Conservation (phyloP, 192 early-diverging fungal genomes). For the Umbelopsis vinacea region DNA sequence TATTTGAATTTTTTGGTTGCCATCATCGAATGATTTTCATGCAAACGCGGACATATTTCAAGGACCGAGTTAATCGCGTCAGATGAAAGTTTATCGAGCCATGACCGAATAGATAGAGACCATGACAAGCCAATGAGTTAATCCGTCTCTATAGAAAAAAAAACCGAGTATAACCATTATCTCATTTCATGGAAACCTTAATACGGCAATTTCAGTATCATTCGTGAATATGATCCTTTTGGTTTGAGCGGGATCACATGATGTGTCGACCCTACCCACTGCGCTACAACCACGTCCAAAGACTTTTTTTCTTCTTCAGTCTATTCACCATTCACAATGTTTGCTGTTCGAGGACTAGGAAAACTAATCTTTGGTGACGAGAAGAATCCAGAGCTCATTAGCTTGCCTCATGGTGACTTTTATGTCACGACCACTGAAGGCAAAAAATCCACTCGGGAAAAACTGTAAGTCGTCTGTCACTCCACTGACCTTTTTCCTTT, state of each 20-base stretch:
- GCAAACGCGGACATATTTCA: neutral
- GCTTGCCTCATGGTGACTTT: slow-evolving; percentile 56
- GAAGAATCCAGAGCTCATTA: slow-evolving; percentile 47
- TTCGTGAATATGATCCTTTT: too few species aligned
- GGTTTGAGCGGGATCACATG: neutral
- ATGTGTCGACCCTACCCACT: neutral
- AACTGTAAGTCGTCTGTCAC: slow-evolving; percentile 17
- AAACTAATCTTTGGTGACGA: slow-evolving; percentile 60
- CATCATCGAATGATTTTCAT: neutral
- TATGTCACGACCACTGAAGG: slow-evolving; percentile 49
- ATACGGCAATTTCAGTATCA: too few species aligned
- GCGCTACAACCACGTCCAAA: neutral
- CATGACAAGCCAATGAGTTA: too few species aligned
- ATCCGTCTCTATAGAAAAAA: too few species aligned
- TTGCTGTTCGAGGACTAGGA: slow-evolving; percentile 58
- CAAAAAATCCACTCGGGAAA: slow-evolving; percentile 41
- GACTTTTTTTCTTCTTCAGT: neutral
- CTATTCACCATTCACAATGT: slow-evolving; percentile 42
- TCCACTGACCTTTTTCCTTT: neutral
- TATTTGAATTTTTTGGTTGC: too few species aligned
- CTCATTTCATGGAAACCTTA: neutral
- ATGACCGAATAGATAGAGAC: too few species aligned
- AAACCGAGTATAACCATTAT: neutral
- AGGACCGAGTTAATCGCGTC: too few species aligned
- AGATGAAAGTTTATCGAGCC: too few species aligned